Base-by-base conservation (phyloP, 1,139 yeast genomes). In the Pneumocystis oryctolagi region DNA sequence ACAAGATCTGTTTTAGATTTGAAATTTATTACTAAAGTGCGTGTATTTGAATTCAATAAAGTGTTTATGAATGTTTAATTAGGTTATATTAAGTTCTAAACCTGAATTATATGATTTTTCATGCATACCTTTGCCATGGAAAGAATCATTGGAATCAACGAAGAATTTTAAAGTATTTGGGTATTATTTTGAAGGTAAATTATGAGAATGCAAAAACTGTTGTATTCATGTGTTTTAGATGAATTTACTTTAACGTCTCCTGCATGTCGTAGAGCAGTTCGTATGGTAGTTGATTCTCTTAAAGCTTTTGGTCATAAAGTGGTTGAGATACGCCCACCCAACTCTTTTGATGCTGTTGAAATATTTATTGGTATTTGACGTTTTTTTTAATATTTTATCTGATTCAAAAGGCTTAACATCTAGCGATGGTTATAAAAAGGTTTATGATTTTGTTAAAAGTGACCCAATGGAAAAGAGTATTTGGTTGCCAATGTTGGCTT, bases 401-500 rank as follows among this genome's bases (percentile, higher is more conserved):
- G 25, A 47, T 47, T 47, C 9, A 47, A 28, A 47, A 47, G 55
- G 55, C 31, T 66, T 73, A 61, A 77, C 82, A 1, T 78, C 75
- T 8, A 77, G 76, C 18, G 78, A 79, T 47, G 73, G 83, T 62
- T 73, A 74, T 67, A 76, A 73, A 14, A 80, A 78, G 53, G 89
- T 89, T 30, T 86, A 81, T 68, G 82, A 80, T 64, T 77, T 84
- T 58, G 80, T 84, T 32, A 82, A 80, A 61, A 84, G 85, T 81
- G 77, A 74, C 30, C 78, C 82, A 20, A 71, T 72, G 34, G 77
- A 77, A 16, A 62, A 61, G 37, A 75, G 75, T 64, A 69, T 69
- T 40, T 71, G 71, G 25, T 69, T 75, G 35, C 79, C 79, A 20
- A 67, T 75, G 30, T 70, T 71, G 62, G 59, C 77, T 66, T 73